Evolutionary conservation across 2,329 filamentous ascomycete species (phyloP), one percentile per base, ranked within the genome.

Genomic region (Drechslerella dactyloides): DNA sequence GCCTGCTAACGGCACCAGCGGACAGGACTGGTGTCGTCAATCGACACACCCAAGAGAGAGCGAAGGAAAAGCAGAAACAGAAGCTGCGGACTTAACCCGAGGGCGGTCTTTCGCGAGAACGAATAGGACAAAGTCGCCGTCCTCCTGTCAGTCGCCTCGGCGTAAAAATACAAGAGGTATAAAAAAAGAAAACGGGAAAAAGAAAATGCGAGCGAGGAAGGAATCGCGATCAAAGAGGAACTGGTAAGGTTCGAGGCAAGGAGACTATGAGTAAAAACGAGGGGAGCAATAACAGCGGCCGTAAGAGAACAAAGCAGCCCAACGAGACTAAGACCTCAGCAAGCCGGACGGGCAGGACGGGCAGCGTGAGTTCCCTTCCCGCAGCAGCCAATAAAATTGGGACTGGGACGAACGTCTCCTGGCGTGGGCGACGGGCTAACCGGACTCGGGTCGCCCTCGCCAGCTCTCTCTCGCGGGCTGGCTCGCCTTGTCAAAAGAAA

Each of bases 351-450:
- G 17, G 27, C 46, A 48, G 52, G 24, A 33, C 8, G 3, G 46
- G 23, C 44, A 30, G 37, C 51, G 24, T 30, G 44, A 57, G 42
- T 54, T 54, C 46, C 56, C 58, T 58, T 69, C 59, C 50, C 21
- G 44, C 42, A 50, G 44, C 55, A 66, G 52, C 69, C 69, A 63
- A 73, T 73, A 35, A 73, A 46, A 73, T 56, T 19, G 27, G 60
- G 13, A 35, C n/a, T 35, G 24, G 44, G 35, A 27, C 44, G 24
- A 23, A 23, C 17, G 13, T 54, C 46, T 52, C 48, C 23, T 51
- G 42, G 52, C 44, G 53, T 59, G 50, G 59, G 37, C 59, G 50
- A 52, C 2, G 40, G 11, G n/a, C 44, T 48, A 48, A 48, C 44
- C 44, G 11, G 19, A 48, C 44, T 48, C 44, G n/a, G 40, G n/a